Evolutionary conservation across 2,329 filamentous ascomycete species (phyloP).

Genomic region (Aspergillus pseudoviridinutans): DNA sequence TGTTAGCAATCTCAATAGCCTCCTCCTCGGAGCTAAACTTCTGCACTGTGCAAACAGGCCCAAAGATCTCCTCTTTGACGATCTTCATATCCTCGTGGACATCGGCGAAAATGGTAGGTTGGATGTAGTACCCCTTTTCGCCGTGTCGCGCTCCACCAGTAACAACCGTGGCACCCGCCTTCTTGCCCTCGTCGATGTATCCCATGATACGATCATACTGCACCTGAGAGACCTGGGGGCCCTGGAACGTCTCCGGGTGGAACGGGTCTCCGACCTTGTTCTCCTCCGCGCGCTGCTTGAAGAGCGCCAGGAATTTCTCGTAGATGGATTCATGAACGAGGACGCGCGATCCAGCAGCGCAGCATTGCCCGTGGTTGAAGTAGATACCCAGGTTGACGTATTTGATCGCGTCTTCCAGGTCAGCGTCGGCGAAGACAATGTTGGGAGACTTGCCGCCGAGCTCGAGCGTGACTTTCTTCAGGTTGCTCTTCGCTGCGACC

Average conservation of each 20-base stretch:
- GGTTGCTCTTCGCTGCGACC: slow-evolving; percentile 57
- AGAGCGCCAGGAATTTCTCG: slow-evolving; percentile 61
- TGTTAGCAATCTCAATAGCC: slow-evolving; percentile 66
- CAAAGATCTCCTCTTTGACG: slow-evolving; percentile 76
- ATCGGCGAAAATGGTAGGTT: slow-evolving; percentile 77
- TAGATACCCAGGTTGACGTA: slow-evolving; percentile 26
- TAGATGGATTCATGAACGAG: slow-evolving; percentile 24
- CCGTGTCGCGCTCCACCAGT: slow-evolving; percentile 67
- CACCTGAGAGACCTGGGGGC: slow-evolving; percentile 74
- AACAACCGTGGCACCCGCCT: slow-evolving; percentile 61
- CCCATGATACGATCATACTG: slow-evolving; percentile 85
- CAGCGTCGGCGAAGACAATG: slow-evolving; percentile 24
- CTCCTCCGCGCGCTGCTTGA: slow-evolving; percentile 68
- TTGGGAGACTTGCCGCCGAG: slow-evolving; percentile 26
- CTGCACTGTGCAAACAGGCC: slow-evolving; percentile 69
- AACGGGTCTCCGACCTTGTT: slow-evolving; percentile 82
- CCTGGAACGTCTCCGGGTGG: slow-evolving; percentile 73
- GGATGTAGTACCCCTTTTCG: slow-evolving; percentile 78
- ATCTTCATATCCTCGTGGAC: slow-evolving; percentile 68
- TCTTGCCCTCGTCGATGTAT: slow-evolving; percentile 61
- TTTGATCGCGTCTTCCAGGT: slow-evolving; percentile 24
- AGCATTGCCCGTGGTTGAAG: slow-evolving; percentile 26
- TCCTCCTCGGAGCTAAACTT: slow-evolving; percentile 72
- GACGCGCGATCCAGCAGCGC: slow-evolving; percentile 22
- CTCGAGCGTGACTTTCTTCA: slow-evolving; percentile 61